Base-by-base conservation (phyloP, 768 basidiomycete species). In the Sporobolomyces roseus region DNA sequence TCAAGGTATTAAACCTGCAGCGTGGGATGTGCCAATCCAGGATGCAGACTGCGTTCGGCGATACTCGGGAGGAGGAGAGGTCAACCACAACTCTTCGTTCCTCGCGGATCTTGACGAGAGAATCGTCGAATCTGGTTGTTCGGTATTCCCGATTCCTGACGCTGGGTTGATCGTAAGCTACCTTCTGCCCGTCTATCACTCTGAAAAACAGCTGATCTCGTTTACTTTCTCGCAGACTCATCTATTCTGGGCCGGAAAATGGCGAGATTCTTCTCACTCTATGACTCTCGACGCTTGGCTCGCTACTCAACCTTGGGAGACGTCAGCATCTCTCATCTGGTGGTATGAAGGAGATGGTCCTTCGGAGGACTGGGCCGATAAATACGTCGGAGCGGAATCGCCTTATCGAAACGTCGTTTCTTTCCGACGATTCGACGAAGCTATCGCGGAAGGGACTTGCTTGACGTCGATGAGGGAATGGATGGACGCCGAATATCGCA, bases 221-320 rank as follows among this genome's bases (percentile, higher is more conserved):
- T 41, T 41, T 9, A 9, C 38, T 41, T 17, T 41, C 38, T 9
- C 38, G 9, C 53, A 27, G 54, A 61, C 52, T 21, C 66, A 68
- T 46, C 43, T 52, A 16, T 58, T 54, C 46, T 68, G 66, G 66
- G 30, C 43, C 35, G 66, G 60, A 33, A 17, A 29, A 0, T 51
- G 54, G 55, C 21, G 36, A 2, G 17, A 13, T 23, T 4, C 63
- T 6, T 45, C 52, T 19, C 46, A 58, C 62, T 6, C 35, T 4
- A 30, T 68, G 35, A 52, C 51, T 12, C 30, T 53, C n/a, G 60
- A 62, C 38, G 61, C 66, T 12, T 68, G 50, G 50, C 66, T 68
- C 60, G 66, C 66, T 17, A 68, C 60, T 10, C 66, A 68, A 38
- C 30, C 56, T 10, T 61, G 62, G 19, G 32, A 33, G 4, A 53